Percentiles rank a stretch among this genome's conserved stretches.
These are phyloP conservation scores for Dothistroma pini DNA, from an alignment of 2,329 filamentous ascomycete species.

Conservation along the genomic window DNA sequence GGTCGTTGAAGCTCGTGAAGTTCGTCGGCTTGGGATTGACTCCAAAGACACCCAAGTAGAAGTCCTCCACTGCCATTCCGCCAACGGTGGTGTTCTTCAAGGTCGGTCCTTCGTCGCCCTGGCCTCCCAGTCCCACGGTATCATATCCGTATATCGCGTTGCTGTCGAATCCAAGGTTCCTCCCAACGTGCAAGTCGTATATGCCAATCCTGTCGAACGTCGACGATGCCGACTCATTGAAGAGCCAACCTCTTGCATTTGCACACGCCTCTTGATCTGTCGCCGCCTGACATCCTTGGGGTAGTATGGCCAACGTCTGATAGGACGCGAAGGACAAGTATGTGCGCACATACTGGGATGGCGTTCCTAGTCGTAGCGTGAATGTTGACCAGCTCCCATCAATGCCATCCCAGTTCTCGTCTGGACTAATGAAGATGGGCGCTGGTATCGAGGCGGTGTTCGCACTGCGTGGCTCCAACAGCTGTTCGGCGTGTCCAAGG, in stretches of 20 bases:
- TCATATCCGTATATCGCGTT: slow-evolving; percentile 64
- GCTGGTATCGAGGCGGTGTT: slow-evolving; percentile 18
- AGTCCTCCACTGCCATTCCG: slow-evolving; percentile 39
- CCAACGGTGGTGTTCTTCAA: slow-evolving; percentile 43
- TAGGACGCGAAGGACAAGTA: slow-evolving; percentile 65
- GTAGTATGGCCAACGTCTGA: slow-evolving; percentile 66
- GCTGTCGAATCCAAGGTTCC: slow-evolving; percentile 54
- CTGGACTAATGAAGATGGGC: slow-evolving; percentile 30
- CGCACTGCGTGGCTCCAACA: slow-evolving; percentile 16
- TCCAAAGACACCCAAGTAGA: slow-evolving; percentile 48
- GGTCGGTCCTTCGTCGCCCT: slow-evolving; percentile 39
- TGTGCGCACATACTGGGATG: slow-evolving; percentile 53
- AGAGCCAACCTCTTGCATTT: slow-evolving; percentile 57
- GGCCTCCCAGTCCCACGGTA: slow-evolving; percentile 40
- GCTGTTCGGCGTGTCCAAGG: not conserved
- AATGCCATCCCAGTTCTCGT: slow-evolving; percentile 50
- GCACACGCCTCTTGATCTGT: slow-evolving; percentile 45
- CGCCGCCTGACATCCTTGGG: slow-evolving; percentile 51
- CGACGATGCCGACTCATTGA: slow-evolving; percentile 51
- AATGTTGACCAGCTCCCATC: slow-evolving; percentile 73
- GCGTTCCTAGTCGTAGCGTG: slow-evolving; percentile 55
- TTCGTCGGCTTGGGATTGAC: slow-evolving; percentile 50
- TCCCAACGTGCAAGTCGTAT: slow-evolving; percentile 57
- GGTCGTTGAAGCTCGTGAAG: slow-evolving; percentile 51
- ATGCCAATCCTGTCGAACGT: slow-evolving; percentile 58